These are phyloP conservation scores for Xylaria curta DNA, from an alignment of 495 filamentous ascomycete genomes.

Conservation along the genomic window DNA sequence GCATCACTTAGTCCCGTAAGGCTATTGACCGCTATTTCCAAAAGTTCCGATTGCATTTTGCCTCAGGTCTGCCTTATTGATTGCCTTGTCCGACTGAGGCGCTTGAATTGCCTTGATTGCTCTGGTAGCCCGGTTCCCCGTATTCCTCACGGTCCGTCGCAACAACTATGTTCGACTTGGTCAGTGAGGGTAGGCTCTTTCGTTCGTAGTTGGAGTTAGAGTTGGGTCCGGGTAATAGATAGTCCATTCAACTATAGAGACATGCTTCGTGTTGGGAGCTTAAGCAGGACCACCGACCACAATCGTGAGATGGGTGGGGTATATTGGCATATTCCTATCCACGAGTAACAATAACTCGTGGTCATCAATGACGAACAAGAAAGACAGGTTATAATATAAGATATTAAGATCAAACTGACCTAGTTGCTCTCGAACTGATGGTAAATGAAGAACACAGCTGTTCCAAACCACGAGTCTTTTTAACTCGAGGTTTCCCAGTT, in stretches of 20 bases:
- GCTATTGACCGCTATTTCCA: background rate
- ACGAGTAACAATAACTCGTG: background rate
- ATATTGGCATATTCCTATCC: background rate
- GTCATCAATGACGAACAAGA: too few relatives aligned
- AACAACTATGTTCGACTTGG: background rate
- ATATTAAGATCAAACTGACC: too few relatives aligned
- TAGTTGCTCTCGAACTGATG: too few relatives aligned
- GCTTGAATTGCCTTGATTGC: background rate
- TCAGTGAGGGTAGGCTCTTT: background rate
- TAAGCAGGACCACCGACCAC: too few relatives aligned
- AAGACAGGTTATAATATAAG: too few relatives aligned
- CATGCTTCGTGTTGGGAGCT: too few relatives aligned
- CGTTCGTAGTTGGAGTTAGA: background rate
- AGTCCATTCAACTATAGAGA: background rate
- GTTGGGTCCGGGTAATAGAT: background rate
- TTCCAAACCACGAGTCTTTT: too few relatives aligned
- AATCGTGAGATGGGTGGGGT: background rate
- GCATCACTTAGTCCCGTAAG: background rate
- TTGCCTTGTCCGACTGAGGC: background rate
- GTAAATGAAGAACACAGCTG: too few relatives aligned
- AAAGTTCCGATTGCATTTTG: background rate
- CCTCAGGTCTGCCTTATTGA: slow-evolving; percentile 5
- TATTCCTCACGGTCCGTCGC: too few relatives aligned
- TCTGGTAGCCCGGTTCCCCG: too few relatives aligned
- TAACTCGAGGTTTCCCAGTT: too few relatives aligned